phyloP scores from a whole-genome alignment of 257 asterid genomes.

The Coffea eugenioides region DNA sequence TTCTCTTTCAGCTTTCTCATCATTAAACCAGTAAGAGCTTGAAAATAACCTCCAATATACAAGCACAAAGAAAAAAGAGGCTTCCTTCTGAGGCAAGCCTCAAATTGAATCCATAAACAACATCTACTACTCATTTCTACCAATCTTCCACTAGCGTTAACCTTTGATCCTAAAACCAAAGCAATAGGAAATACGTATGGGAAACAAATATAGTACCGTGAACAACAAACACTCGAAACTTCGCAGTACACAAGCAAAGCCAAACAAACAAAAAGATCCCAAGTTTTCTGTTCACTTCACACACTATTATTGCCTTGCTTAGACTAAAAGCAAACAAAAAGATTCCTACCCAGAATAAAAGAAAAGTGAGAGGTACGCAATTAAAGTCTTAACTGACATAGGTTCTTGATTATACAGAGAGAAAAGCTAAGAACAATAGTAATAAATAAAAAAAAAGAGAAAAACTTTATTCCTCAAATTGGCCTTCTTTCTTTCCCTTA shows the following conservation, averaged over 20 bases:
- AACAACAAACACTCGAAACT: conserved; percentile 26
- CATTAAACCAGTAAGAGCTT: conserved; percentile 27
- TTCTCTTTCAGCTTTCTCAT: conserved; percentile 49
- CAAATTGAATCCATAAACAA: conserved; percentile 35
- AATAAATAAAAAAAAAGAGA: neutral
- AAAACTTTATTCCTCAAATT: conserved; percentile 14
- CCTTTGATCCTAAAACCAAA: conserved; percentile 29
- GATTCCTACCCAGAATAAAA: conserved; percentile 46
- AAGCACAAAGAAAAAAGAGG: conserved; percentile 32
- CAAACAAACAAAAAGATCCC: conserved; percentile 25
- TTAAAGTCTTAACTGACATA: conserved; percentile 8
- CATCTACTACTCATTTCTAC: conserved; percentile 29
- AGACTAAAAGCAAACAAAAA: conserved; percentile 51
- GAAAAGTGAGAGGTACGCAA: conserved; percentile 31
- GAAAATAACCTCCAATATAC: conserved; percentile 32
- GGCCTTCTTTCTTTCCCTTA: conserved; percentile 1
- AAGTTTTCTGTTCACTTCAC: neutral
- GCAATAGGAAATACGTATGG: conserved; percentile 21
- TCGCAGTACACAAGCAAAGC: conserved; percentile 23
- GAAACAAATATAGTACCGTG: conserved; percentile 6
- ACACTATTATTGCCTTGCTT: conserved; percentile 48
- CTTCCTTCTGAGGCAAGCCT: conserved; percentile 35
- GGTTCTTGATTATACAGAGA: conserved; percentile 18
- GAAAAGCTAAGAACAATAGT: conserved; percentile 12
- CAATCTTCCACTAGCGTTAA: conserved; percentile 11